Percentiles rank a stretch among this genome's conserved stretches.
phyloP scores from a whole-genome alignment of 2,329 filamentous ascomycete genomes.

The Davidsoniella eucalypti region DNA sequence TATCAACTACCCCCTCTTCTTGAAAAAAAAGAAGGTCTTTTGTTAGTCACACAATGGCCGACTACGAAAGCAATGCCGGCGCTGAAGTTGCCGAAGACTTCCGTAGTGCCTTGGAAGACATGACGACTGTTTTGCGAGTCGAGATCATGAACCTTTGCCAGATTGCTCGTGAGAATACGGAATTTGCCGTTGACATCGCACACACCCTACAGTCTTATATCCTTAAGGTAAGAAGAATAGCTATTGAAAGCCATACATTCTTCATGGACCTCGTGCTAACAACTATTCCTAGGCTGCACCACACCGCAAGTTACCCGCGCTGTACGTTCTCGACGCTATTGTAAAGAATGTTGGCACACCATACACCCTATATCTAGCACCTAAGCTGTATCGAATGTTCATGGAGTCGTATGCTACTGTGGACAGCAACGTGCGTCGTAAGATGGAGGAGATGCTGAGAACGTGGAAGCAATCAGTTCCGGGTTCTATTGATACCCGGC shows the following conservation, averaged over 20 bases:
- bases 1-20: neutral
- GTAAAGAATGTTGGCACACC: constrained; percentile 98
- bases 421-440: constrained; percentile 63
- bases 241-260: neutral
- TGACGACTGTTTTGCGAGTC: constrained; percentile 78
- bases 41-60: constrained; percentile 3
- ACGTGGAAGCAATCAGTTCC: constrained; percentile 97
- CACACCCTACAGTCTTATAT: constrained; percentile 85
- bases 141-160: constrained; percentile 96
- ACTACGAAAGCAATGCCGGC: constrained; percentile 11
- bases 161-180: constrained; percentile 93
- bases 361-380: constrained; percentile 87
- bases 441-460: constrained; percentile 92
- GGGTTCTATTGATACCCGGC: constrained; percentile 78
- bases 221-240: constrained; percentile 55
- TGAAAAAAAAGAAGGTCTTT: no score
- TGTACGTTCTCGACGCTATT: constrained; percentile 95
- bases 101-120: constrained; percentile 77
- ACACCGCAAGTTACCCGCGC: constrained; percentile 77
- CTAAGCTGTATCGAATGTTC: constrained; percentile 82
- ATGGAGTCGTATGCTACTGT: constrained; percentile 94
- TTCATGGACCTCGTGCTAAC: neutral
- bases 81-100: constrained; percentile 84
- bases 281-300: constrained; percentile 52
- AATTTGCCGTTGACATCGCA: constrained; percentile 86